Base-by-base conservation (phyloP, 106 monocot species). In the Platanthera guangdongensis region DNA sequence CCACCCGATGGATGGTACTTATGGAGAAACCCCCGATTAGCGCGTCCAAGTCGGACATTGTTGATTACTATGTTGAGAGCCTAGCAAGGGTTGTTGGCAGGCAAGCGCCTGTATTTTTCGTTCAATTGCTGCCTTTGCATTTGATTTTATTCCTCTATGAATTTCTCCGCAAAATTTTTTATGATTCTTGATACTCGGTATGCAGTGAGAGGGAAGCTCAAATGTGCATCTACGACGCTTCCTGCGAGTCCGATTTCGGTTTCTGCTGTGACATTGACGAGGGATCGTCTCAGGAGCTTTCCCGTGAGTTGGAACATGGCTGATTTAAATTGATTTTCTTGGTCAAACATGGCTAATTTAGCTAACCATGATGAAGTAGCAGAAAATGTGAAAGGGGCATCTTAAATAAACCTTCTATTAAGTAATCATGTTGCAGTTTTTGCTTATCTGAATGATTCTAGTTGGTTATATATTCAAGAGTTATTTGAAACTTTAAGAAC, bases 181-280 rank as follows among this genome's bases (percentile, higher is more conserved):
- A 22, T 67, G 8, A 39, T 67, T 39, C 22, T 9, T 67, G 67
- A 47, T 74, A 15, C 19, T 81, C 47, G 10, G 28, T 51, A 8
- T 73, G 67, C 88, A 95, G 95, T 72, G 90, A 85, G 77, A 90
- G 77, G 83, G 95, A 92, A 28, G 92, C 92, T 5, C 90, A 92
- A 76, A 84, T 85, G 88, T 84, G 90, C 78, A 95, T 92, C 25
- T 92, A 92, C 54, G 76, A 81, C 50, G 84, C 84, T 19, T 88
- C 90, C 12, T 95, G 92, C 86, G 75, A 85, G 59, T 79, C 19
- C 11, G 62, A 74, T 4, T 95, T 79, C 69, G 81, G 83, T 7
- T 95, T 95, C 77, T 83, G 84, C 74, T 90, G 95, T 62, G 92
- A 95, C 10, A 82, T 92, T 57, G 86, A 95, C n/a, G 87, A 95